These are phyloP conservation scores for Leccinum uliginosum DNA, from an alignment of 768 basidiomycete genomes.

Conservation along the genomic window DNA sequence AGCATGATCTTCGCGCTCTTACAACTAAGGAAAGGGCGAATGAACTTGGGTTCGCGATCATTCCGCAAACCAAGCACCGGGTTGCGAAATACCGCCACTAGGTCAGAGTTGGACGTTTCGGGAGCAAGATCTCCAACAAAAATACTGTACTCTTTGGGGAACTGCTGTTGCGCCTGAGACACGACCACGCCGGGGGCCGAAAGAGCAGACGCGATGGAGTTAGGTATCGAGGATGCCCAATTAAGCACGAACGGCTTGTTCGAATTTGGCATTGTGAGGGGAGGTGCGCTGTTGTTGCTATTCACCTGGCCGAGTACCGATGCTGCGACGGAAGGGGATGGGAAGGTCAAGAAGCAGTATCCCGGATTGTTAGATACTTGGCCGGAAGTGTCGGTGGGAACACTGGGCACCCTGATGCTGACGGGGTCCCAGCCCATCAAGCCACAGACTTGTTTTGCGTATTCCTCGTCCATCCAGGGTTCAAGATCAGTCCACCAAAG, in stretches of 20 bases:
- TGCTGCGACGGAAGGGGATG: constrained; percentile 63
- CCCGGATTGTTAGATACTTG: constrained; percentile 80
- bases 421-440: constrained; percentile 86
- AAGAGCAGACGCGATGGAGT: constrained; percentile 30
- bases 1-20: constrained; percentile 96
- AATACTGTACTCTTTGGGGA: constrained; percentile 85
- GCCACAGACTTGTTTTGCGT: constrained; percentile 80
- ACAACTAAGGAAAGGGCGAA: constrained; percentile 84
- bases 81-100: constrained; percentile 91
- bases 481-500: constrained; percentile 89
- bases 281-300: constrained; percentile 35
- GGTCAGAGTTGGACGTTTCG: constrained; percentile 90
- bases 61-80: constrained; percentile 81
- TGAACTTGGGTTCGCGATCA: constrained; percentile 85
- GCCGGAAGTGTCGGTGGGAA: constrained; percentile 51
- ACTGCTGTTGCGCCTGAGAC: constrained; percentile 46
- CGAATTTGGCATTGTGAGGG: constrained; percentile 82
- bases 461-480: constrained; percentile 97
- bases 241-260: constrained; percentile 74
- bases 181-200: constrained; percentile 26
- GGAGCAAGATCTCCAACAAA: constrained; percentile 94
- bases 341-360: constrained; percentile 86
- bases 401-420: constrained; percentile 67
- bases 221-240: constrained; percentile 57
- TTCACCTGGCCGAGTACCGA: constrained; percentile 69